Evolutionary conservation across 2,329 filamentous ascomycete genomes (phyloP).

Genomic region (Spiromastix sp.): DNA sequence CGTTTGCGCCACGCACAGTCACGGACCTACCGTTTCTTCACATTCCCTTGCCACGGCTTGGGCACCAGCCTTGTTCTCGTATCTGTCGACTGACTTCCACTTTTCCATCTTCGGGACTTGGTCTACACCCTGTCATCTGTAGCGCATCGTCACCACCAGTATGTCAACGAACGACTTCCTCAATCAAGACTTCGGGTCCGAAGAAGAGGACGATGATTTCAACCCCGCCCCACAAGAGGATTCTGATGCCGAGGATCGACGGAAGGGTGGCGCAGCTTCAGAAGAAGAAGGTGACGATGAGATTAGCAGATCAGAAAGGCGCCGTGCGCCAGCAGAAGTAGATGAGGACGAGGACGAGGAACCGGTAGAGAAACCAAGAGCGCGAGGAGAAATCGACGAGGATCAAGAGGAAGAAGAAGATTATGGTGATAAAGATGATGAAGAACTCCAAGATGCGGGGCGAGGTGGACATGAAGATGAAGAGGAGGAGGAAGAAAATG

Average conservation of each 20-base stretch:
- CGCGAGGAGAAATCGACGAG: constrained; percentile 35
- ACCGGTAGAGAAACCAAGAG: constrained; percentile 30
- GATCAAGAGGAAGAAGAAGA: constrained; percentile 21
- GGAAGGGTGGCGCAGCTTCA: constrained; percentile 13
- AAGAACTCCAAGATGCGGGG: constrained; percentile 39
- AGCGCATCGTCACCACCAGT: no score
- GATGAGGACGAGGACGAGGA: constrained; percentile 38
- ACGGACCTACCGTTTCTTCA: no score
- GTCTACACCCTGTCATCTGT: no score
- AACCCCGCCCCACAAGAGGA: constrained; percentile 67
- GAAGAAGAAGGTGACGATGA: constrained; percentile 17
- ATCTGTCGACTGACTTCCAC: no score
- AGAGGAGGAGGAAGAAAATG: constrained; percentile 40
- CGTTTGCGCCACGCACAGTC: no score
- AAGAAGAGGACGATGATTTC: constrained; percentile 74
- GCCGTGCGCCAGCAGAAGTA: constrained; percentile 26
- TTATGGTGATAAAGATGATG: constrained; percentile 26
- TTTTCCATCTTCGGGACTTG: no score
- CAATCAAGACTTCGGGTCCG: constrained; percentile 43
- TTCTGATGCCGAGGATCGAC: constrained; percentile 54
- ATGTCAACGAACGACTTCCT: constrained; percentile 35
- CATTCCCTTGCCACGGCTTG: no score
- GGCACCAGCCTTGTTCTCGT: no score
- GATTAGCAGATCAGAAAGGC: constrained; percentile 12
- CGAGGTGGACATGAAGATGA: constrained; percentile 50